Evolutionary conservation across 495 filamentous ascomycete species (phyloP).

Genomic region (Penicillium psychrofluorescens): DNA sequence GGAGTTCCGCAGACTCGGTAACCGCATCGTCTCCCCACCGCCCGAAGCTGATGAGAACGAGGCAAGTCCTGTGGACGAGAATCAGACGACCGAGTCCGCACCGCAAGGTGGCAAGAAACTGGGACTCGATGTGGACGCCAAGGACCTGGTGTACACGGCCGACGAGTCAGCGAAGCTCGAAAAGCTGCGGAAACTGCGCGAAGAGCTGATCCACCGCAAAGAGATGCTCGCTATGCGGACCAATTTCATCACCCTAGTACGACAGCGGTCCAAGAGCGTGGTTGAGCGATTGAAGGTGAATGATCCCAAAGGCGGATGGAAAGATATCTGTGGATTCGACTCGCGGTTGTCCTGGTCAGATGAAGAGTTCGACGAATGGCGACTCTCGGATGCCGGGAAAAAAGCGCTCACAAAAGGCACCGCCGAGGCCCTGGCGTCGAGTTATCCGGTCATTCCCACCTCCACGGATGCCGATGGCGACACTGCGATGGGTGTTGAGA

Average conservation of each 20-base stretch:
- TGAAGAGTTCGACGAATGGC: slow-evolving; percentile 53
- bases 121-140: slow-evolving; percentile 29
- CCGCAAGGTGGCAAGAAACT: slow-evolving; percentile 75
- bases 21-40: slow-evolving; percentile 37
- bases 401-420: slow-evolving; percentile 36
- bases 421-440: slow-evolving; percentile 26
- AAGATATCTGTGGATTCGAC: slow-evolving; percentile 63
- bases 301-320: slow-evolving; percentile 47
- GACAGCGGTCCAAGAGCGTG: slow-evolving; percentile 34
- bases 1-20: slow-evolving; percentile 53
- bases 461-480: slow-evolving; percentile 31
- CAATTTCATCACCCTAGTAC: slow-evolving; percentile 35
- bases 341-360: slow-evolving; percentile 53
- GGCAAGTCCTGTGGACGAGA: neutral
- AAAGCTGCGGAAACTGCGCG: slow-evolving; percentile 31
- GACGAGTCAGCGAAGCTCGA: slow-evolving; percentile 36
- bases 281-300: slow-evolving; percentile 40
- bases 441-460: slow-evolving; percentile 10
- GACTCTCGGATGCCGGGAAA: slow-evolving; percentile 30
- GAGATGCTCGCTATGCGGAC: slow-evolving; percentile 39
- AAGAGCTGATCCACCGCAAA: slow-evolving; percentile 30
- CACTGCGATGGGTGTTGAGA: slow-evolving; percentile 23
- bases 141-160: slow-evolving; percentile 28
- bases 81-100: slow-evolving; percentile 51
- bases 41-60: slow-evolving; percentile 15